Evolutionary conservation across 2,329 filamentous ascomycete species (phyloP), one percentile per base, ranked within the genome.

Genomic region (Aciculosporium take): DNA sequence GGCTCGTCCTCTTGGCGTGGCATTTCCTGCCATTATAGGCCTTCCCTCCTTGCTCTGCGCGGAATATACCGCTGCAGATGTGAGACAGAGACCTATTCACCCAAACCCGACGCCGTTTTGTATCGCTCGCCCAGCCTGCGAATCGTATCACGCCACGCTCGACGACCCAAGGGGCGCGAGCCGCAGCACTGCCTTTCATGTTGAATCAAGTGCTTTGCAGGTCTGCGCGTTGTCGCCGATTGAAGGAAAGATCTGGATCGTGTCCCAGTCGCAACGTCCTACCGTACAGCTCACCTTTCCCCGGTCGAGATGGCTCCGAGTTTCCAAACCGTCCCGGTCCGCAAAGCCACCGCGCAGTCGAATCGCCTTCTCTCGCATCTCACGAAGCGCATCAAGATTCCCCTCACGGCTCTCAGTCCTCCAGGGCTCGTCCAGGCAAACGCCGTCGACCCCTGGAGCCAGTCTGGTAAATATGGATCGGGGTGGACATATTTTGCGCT

Each of bases 401-500:
- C 75, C 2, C 61, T 77, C 40, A 76, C 71, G 17, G 58, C 74
- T 2, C 71, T 69, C 24, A 79, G 74, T 46, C 74, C 75, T 1
- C 65, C 76, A 1, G 76, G 76, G 12, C 63, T 80, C 25, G 62
- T 79, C 33, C 72, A 80, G 57, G 76, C 76, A 17, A 60, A 76
- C 47, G 74, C 69, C 1, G 64, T 79, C 43, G 88, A 95, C 58
- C 85, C 88, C 20, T 95, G 84, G 81, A 72, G 60, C 21, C 65
- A 85, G 54, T 79, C 87, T 18, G 84, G 81, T 34, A 93, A 94
- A 65, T 94, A 95, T 63, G 86, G 73, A 2, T 64, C 85, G 39
- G 85, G 81, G 43, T 94, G 86, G 78, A 85, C 89, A 12, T 94
- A 93, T 61, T 93, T 94, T 54, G 79, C 82, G 40, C 60, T 93